Evolutionary conservation across 139 green algal species (phyloP), one percentile per base, ranked within the genome.

Genomic region (Microglena sp.): DNA sequence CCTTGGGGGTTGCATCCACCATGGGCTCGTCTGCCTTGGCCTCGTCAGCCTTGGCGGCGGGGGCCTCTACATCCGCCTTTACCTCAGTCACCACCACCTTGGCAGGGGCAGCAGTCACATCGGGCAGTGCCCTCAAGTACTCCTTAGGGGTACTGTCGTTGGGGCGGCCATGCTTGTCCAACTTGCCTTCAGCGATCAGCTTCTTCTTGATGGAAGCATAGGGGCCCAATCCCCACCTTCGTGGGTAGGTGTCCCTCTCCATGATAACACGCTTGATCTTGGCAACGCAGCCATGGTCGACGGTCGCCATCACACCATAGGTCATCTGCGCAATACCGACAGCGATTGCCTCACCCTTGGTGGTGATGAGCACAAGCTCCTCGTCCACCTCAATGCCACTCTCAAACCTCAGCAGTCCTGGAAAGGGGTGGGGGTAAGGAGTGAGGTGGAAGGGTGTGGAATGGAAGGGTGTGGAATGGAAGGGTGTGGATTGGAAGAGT

Each of bases 181-280:
- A 83, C 77, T 95, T 90, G 67, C 91, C 92, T 50, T 96, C 91
- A 5, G 83, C 79, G 46, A 97, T 91, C 32, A 99, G 80, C 86
- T 96, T 89, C 85, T 98, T 99, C 82, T 99, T 99, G 69, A 90
- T 79, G 60, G 87, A 73, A 5, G 94, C 91, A 55, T 90, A 92
- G 15, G 93, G 93, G 7, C 94, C 93, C 64, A 99, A 82, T 96
- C 33, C 81, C 63, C 78, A 94, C 63, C 87, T 75, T 21, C 93
- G 76, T 5, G 94, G 94, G 83, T 99, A 99, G n/a, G 94, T 98
- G 77, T 98, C 94, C 3, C 94, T 75, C 79, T 99, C 94, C 91
- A 99, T 98, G 61, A 99, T 93, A 0, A 99, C 92, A 7, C 92
- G 81, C 83, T 97, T 97, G 53, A 97, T 86, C 75, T 97, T 97